Base-by-base conservation (phyloP, 345 rosid species). In the Linum tenue region DNA sequence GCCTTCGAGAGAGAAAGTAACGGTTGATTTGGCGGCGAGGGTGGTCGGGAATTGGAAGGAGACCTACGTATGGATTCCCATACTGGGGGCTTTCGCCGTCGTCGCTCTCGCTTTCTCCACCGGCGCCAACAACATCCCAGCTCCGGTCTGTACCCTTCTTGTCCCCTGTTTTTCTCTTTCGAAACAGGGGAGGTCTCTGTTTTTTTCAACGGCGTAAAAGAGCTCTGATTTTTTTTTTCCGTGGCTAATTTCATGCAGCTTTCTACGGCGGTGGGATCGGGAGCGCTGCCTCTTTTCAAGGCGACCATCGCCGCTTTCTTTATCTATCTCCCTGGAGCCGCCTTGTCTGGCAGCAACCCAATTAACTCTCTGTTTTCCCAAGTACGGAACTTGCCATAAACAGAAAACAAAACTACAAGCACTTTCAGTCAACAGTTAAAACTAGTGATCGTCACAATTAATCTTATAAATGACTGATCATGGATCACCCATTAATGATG, bases 301-400 rank as follows among this genome's bases (percentile, higher is more conserved):
- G 83, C 78, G 14, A 71, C 76, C 4, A 57, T 67, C 37, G 65
- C 64, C 56, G 80, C 78, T 65, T 71, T 67, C 53, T 14, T 64
- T 12, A 70, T 79, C 57, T 70, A 73, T 60, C 70, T 66, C 56
- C 74, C 73, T 5, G 80, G 74, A 60, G 72, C 78, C 42, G 74
- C 73, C 42, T 68, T 72, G 22, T 67, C 83, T 37, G 59, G 76
- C 76, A 63, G 50, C 48, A 63, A 53, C 64, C 60, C 67, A 4
- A 70, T 69, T 37, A 44, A 68, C 44, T 60, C 72, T 42, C 64
- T 70, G 37, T 70, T 70, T 73, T 73, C 63, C 67, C 60, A 76
- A 59, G 80, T 63, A 64, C 14, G 65, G 57, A 61, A 22, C 31
- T 22, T 22, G 31, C 31, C 31, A 22, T 22, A 51, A 9, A 7